Evolutionary conservation across 805 yeast species (phyloP).

Genomic region (Maudiozyma serrabonitensis): DNA sequence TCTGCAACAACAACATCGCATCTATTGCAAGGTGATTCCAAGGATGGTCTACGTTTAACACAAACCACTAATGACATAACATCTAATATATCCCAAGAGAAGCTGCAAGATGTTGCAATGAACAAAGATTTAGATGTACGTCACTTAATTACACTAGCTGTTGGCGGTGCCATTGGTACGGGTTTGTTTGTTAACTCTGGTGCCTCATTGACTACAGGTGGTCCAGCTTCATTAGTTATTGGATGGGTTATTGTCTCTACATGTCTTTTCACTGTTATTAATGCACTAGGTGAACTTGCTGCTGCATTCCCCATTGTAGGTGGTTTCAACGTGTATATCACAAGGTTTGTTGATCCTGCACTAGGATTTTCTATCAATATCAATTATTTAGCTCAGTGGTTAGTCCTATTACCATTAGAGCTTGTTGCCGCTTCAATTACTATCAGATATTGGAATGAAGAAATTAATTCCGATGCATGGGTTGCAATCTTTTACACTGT

Average conservation of each 20-base stretch:
- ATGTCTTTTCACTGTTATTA: conserved; percentile 50
- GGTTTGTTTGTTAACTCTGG: conserved; percentile 64
- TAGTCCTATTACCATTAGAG: conserved; percentile 49
- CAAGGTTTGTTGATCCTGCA: conserved; percentile 46
- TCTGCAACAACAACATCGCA: not conserved
- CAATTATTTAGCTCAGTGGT: conserved; percentile 48
- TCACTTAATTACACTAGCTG: conserved; percentile 57
- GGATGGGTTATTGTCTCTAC: conserved; percentile 47
- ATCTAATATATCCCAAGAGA: conserved; percentile 6
- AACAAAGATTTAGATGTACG: conserved; percentile 21
- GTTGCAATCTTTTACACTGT: conserved; percentile 44
- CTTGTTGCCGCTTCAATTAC: conserved; percentile 52
- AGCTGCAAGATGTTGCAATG: conserved; percentile 10
- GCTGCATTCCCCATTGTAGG: conserved; percentile 47
- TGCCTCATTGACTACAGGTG: conserved; percentile 46
- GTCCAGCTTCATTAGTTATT: conserved; percentile 54
- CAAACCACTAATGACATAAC: conserved; percentile 2
- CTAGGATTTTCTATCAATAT: conserved; percentile 46
- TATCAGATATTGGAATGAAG: conserved; percentile 42
- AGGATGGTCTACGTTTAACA: not conserved
- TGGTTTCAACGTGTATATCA: conserved; percentile 40
- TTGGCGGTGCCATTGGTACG: conserved; percentile 61
- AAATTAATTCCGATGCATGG: conserved; percentile 50
- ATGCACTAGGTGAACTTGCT: conserved; percentile 43
- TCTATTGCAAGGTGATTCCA: not conserved